phyloP scores from a whole-genome alignment of 176 grass and related monocot species.

The Cenchrus fungigraminus region DNA sequence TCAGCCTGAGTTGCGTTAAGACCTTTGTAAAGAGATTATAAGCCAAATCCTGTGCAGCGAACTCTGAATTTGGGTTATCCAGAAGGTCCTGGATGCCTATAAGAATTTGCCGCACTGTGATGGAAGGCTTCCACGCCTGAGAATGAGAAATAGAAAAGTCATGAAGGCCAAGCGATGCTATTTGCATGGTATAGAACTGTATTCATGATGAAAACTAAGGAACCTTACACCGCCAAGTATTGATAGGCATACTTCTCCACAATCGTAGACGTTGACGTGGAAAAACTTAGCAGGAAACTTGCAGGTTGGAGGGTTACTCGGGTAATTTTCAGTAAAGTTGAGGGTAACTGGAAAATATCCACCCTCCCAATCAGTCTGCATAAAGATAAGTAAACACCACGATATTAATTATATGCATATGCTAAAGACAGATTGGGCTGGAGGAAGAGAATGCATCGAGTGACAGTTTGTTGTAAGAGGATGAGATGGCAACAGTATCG shows the following conservation, averaged over 20 bases:
- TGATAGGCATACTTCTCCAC: conserved; percentile 75
- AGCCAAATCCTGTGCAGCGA: conserved; percentile 60
- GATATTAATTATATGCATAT: conserved; percentile 1
- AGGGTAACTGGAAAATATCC: conserved; percentile 73
- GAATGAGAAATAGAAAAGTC: not conserved
- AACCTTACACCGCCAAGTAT: conserved; percentile 68
- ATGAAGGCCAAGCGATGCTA: not conserved
- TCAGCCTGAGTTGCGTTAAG: not conserved
- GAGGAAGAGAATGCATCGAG: not conserved
- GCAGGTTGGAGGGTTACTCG: conserved; percentile 72
- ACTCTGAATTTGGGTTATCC: conserved; percentile 72
- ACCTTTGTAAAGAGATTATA: conserved; percentile 72
- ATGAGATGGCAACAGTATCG: not conserved
- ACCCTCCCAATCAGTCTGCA: conserved; percentile 95
- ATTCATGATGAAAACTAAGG: conserved; percentile 15
- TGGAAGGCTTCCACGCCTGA: conserved; percentile 89
- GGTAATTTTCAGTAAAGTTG: conserved; percentile 71
- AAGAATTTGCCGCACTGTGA: conserved; percentile 79
- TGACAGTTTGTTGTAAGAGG: not conserved
- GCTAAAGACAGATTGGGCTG: not conserved
- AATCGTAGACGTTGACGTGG: conserved; percentile 79
- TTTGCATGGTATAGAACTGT: not conserved
- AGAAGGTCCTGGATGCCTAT: conserved; percentile 90
- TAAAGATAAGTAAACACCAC: conserved; percentile 9
- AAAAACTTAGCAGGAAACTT: conserved; percentile 85